Evolutionary conservation across 148 eudicot species (phyloP).

Genomic region (Suaeda aralocaspica): DNA sequence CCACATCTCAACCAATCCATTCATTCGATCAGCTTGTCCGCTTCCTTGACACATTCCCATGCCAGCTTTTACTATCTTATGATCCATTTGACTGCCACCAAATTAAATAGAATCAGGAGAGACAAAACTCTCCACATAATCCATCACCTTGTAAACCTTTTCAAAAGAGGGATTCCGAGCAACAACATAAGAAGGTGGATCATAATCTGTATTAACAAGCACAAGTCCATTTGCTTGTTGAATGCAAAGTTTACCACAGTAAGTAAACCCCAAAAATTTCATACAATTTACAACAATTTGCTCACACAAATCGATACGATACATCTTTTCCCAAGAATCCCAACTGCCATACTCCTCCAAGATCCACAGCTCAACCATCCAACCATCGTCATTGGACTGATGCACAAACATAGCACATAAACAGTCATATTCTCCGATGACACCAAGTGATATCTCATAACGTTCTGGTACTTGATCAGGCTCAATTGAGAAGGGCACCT

Average conservation of each 20-base stretch:
- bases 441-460: neutral
- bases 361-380: conserved; percentile 10
- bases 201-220: neutral
- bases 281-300: neutral
- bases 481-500: neutral
- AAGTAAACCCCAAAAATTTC: neutral
- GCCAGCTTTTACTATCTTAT: too few species aligned
- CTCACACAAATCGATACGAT: neutral
- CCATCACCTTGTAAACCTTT: neutral
- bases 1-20: too few species aligned
- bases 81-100: too few species aligned
- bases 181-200: neutral
- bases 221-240: neutral
- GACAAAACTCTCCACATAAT: neutral
- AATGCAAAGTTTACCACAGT: neutral
- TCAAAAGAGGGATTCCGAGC: neutral
- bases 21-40: too few species aligned
- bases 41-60: too few species aligned
- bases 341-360: neutral
- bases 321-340: conserved; percentile 8
- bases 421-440: neutral
- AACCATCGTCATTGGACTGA: too few species aligned
- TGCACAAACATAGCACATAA: neutral
- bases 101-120: neutral
- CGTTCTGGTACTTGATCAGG: neutral